A percentile compares a stretch with the other conserved stretches of the same genome.
phyloP scores from a whole-genome alignment of 2,329 filamentous ascomycete species.

The Scortechinia acanthostroma region DNA sequence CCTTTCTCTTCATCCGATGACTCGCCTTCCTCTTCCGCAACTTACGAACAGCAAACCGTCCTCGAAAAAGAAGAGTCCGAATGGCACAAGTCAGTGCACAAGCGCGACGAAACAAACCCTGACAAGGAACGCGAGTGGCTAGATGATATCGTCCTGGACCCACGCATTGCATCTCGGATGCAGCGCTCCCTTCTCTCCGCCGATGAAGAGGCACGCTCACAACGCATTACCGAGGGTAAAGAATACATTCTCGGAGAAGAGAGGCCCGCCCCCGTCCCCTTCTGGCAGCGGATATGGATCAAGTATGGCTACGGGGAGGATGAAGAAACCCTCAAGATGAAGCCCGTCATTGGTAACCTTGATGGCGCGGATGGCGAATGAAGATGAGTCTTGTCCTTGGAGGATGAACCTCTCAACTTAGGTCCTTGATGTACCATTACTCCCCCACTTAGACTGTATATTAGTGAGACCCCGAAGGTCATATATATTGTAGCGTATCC shows the following conservation, averaged over 20 bases:
- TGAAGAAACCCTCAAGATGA: not conserved
- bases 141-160: constrained; percentile 49
- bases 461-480: too few relatives aligned
- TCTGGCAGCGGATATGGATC: not conserved
- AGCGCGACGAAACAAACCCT: constrained; percentile 24
- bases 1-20: too few relatives aligned
- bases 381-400: too few relatives aligned
- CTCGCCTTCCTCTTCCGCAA: not conserved
- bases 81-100: constrained; percentile 58
- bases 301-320: constrained; percentile 1
- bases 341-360: constrained; percentile 1
- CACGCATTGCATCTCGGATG: constrained; percentile 55
- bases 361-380: not conserved
- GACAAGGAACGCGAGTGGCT: constrained; percentile 15
- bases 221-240: constrained; percentile 31
- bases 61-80: constrained; percentile 52
- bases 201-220: constrained; percentile 49
- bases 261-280: not conserved
- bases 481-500: too few relatives aligned
- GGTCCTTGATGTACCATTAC: not conserved
- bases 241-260: constrained; percentile 28
- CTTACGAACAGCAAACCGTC: constrained; percentile 40
- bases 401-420: too few relatives aligned
- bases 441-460: not conserved
- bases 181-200: constrained; percentile 43